Percentiles rank a stretch among this genome's conserved stretches.
Evolutionary conservation across 345 rosid species (phyloP).

Genomic region (Raphanus raphanistrum): DNA sequence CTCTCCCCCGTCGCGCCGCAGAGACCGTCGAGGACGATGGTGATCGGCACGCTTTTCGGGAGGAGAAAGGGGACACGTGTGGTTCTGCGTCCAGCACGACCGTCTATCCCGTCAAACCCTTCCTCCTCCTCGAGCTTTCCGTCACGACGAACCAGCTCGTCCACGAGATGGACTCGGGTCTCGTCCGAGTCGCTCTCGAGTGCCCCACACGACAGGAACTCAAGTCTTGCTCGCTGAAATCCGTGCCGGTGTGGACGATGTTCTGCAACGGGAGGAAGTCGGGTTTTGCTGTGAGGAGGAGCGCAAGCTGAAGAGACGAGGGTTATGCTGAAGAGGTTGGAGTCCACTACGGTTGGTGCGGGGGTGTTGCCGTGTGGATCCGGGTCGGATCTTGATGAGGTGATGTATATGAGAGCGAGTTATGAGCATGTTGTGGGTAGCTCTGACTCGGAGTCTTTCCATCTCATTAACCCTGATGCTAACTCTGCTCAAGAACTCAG

Average conservation of each 20-base stretch:
- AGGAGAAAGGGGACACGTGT: conserved; percentile 75
- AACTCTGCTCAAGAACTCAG: conserved; percentile 80
- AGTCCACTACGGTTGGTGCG: conserved; percentile 78
- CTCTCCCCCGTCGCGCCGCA: conserved; percentile 37
- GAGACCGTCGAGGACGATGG: conserved; percentile 81
- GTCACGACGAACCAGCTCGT: conserved; percentile 61
- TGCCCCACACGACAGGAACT: conserved; percentile 53
- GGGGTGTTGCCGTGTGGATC: conserved; percentile 64
- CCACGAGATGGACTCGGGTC: conserved; percentile 71
- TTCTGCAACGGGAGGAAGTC: conserved; percentile 62
- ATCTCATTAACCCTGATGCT: conserved; percentile 69
- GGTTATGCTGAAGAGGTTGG: conserved; percentile 62
- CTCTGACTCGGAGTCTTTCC: conserved; percentile 82
- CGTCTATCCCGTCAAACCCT: conserved; percentile 71
- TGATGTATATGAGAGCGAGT: conserved; percentile 84
- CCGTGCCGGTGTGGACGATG: conserved; percentile 70
- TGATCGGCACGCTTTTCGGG: conserved; percentile 79
- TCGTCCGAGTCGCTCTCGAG: conserved; percentile 73
- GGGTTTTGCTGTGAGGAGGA: conserved; percentile 65
- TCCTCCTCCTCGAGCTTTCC: conserved; percentile 76
- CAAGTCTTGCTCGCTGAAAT: conserved; percentile 53
- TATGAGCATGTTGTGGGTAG: conserved; percentile 77
- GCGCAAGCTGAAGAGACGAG: conserved; percentile 48
- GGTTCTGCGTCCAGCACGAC: conserved; percentile 83
- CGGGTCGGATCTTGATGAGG: conserved; percentile 51